Evolutionary conservation across 2,329 filamentous ascomycete species (phyloP), one percentile per base, ranked within the genome.

Genomic region (Coleophoma cylindrospora): DNA sequence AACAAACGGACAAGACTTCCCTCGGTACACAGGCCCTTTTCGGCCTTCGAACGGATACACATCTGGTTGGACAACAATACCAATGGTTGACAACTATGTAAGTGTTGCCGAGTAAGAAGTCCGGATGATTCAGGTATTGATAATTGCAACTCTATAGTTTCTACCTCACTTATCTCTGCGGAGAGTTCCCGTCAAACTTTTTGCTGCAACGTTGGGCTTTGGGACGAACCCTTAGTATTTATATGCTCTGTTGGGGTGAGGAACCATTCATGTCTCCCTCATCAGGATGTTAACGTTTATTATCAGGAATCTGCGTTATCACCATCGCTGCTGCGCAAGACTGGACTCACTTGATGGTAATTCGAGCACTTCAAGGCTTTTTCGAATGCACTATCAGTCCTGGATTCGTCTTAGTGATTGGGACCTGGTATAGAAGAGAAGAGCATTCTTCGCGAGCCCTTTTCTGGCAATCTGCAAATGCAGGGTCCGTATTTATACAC

Each of bases 1-100:
- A 76, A 53, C 73, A 75, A 55, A 69, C 67, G 7, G 70, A 77
- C 61, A 77, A 73, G 59, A 74, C 76, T 37, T 73, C 68, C 43
- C 64, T 79, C 1, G 73, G 68, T 54, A 78, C 76, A 54, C 74
- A 73, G 4, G 65, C 64, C 12, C 68, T 75, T 47, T 70, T 75
- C 51, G 74, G 73, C 6, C 64, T 79, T 1, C 69, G 72, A 17
- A 64, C 65, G 3, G 74, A 77, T 50, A 65, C 77, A 7, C 59
- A 70, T 3, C 61, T 79, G 54, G 69, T 68, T 1, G 69, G 68
- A 41, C 58, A 61, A 8, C 67, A 79, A 49, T 78, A 75, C 54
- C 75, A 74, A 6, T 78, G 76, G 74, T 69, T 66, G 21, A 68
- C 62, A 12, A 70, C 67, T 4, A 54, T 56, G 49, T 56, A 48